Percentiles rank a stretch among this genome's conserved stretches.
These are phyloP conservation scores for Xylaria acuta DNA, from an alignment of 495 filamentous ascomycete species.

Conservation along the genomic window DNA sequence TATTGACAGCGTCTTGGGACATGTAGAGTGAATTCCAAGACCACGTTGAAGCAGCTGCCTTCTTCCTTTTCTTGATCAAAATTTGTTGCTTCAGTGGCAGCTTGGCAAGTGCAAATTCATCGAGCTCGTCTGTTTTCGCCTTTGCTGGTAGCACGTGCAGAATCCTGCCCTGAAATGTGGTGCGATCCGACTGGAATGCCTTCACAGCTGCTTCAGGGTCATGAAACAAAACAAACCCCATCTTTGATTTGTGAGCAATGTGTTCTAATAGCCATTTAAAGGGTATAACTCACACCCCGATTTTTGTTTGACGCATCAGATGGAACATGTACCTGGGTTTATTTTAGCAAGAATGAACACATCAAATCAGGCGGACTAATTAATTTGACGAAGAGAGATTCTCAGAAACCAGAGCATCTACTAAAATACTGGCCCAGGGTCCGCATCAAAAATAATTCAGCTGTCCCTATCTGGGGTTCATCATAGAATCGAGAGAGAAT, in stretches of 20 bases:
- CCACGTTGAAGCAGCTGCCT: conserved; percentile 77
- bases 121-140: conserved; percentile 79
- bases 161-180: conserved; percentile 88
- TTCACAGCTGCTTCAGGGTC: conserved; percentile 73
- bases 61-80: conserved; percentile 79
- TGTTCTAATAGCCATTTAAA: neutral
- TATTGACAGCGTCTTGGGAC: conserved; percentile 96
- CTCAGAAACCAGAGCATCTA: conserved; percentile 65
- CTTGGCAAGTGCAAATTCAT: conserved; percentile 86
- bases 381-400: conserved; percentile 40
- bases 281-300: conserved; percentile 30
- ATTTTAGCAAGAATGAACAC: conserved; percentile 40
- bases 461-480: conserved; percentile 99
- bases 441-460: conserved; percentile 78
- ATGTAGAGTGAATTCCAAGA: conserved; percentile 99
- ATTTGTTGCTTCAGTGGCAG: conserved; percentile 94
- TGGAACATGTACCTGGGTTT: conserved; percentile 42
- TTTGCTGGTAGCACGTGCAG: conserved; percentile 85
- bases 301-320: conserved; percentile 37
- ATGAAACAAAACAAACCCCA: conserved; percentile 82
- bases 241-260: conserved; percentile 26
- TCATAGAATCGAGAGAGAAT: conserved; percentile 64
- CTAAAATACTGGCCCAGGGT: conserved; percentile 67
- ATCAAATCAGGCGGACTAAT: conserved; percentile 29
- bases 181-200: conserved; percentile 78